Percentiles rank a stretch among this genome's conserved stretches.
Evolutionary conservation across 257 asterid species (phyloP).

Genomic region (Fraxinus excelsior): DNA sequence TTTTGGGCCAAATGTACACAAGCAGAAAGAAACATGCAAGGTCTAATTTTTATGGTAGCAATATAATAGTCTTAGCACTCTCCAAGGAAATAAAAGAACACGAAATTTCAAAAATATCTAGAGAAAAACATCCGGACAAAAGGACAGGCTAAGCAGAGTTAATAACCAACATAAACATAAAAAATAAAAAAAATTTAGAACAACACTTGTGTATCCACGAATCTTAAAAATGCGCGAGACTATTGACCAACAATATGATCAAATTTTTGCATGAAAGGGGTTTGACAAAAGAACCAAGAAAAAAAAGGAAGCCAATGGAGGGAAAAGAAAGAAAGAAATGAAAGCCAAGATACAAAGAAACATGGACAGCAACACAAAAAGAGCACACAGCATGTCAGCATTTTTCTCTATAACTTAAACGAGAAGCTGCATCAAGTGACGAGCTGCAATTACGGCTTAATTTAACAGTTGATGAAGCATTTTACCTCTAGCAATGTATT

Average conservation of each 20-base stretch:
- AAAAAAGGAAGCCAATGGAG: neutral
- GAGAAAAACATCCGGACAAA: neutral
- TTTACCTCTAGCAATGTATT: conserved; percentile 14
- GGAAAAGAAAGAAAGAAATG: neutral
- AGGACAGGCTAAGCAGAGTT: neutral
- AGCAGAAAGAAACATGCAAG: neutral
- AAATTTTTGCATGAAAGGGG: conserved; percentile 18
- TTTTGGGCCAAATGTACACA: neutral
- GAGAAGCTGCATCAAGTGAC: conserved; percentile 8
- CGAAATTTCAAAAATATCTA: neutral
- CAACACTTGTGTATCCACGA: neutral
- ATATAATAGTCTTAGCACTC: neutral
- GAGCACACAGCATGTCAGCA: neutral
- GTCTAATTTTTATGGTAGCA: neutral
- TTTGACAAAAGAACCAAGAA: conserved; percentile 1
- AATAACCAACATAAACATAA: neutral
- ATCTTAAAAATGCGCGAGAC: conserved; percentile 4
- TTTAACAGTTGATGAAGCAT: conserved; percentile 13
- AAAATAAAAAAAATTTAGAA: neutral
- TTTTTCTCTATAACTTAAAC: conserved; percentile 8
- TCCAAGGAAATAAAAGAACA: neutral
- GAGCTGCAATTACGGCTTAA: neutral
- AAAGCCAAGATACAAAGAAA: neutral
- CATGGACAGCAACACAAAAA: conserved; percentile 1
- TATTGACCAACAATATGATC: conserved; percentile 1